These are phyloP conservation scores for Neostapfia colusana DNA, from an alignment of 176 grass and related monocot genomes.

Conservation along the genomic window DNA sequence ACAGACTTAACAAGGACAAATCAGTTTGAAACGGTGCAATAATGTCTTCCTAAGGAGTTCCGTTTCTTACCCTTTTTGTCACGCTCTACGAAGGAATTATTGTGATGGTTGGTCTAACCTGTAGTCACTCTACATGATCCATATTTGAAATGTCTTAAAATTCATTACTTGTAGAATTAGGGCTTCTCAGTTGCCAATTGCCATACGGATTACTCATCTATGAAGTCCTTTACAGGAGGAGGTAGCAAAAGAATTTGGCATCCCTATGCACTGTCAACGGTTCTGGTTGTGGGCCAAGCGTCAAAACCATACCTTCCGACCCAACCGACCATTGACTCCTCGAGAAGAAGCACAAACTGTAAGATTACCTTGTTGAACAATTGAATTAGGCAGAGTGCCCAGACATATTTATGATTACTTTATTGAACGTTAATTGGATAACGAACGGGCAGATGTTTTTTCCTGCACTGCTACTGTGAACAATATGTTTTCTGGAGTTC, in stretches of 20 bases:
- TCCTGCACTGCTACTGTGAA: neutral
- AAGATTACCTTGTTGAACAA: conserved; percentile 49
- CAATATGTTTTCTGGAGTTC: neutral
- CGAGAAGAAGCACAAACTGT: conserved; percentile 85
- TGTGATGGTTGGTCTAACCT: conserved; percentile 29
- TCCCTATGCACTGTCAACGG: conserved; percentile 82
- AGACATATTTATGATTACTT: neutral
- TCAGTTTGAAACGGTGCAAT: conserved; percentile 12
- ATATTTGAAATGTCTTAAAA: neutral
- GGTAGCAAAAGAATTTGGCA: conserved; percentile 88
- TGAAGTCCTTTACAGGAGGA: conserved; percentile 90
- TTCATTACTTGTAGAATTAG: conserved; percentile 26
- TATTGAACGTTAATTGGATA: neutral
- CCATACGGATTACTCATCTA: conserved; percentile 49
- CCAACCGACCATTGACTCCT: conserved; percentile 76
- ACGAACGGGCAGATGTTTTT: neutral
- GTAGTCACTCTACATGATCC: neutral
- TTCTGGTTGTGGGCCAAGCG: conserved; percentile 99
- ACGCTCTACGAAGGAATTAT: neutral
- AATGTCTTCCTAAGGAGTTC: neutral
- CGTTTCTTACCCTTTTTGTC: neutral
- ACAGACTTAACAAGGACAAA: conserved; percentile 5
- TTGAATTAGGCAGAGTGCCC: neutral
- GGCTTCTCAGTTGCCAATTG: conserved; percentile 20
- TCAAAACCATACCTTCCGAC: conserved; percentile 97